These are phyloP conservation scores for Fusarium nodosum DNA, from an alignment of 2,329 filamentous ascomycete genomes.

Conservation along the genomic window DNA sequence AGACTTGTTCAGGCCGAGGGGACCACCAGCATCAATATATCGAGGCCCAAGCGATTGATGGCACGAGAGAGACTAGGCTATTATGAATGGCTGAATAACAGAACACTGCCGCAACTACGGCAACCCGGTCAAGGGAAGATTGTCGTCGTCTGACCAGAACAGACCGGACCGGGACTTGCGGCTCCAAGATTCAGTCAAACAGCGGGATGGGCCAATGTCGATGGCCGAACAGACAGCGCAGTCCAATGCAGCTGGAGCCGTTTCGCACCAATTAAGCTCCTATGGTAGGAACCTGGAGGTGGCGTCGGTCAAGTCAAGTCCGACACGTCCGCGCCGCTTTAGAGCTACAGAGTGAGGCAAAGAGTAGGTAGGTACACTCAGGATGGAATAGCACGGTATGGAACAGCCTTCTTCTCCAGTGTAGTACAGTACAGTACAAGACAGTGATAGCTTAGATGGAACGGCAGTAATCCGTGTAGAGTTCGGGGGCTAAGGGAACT, in stretches of 20 bases:
- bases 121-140: conserved; percentile 18
- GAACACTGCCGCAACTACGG: conserved; percentile 32
- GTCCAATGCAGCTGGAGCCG: conserved; percentile 13
- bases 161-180: conserved; percentile 29
- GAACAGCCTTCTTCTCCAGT: conserved; percentile 16
- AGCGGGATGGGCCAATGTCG: conserved; percentile 12
- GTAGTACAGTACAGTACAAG: conserved; percentile 22
- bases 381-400: conserved; percentile 12
- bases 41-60: conserved; percentile 26
- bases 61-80: conserved; percentile 2
- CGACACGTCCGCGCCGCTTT: conserved; percentile 37
- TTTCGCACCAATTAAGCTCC: conserved; percentile 25
- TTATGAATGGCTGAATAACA: conserved; percentile 23
- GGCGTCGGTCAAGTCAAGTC: conserved; percentile 33
- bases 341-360: conserved; percentile 18
- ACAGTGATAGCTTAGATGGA: not conserved
- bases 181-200: conserved; percentile 26
- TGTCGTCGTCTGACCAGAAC: conserved; percentile 20
- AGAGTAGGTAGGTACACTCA: not conserved
- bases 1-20: conserved; percentile 39
- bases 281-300: conserved; percentile 23
- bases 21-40: conserved; percentile 48
- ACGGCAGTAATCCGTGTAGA: conserved; percentile 2
- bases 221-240: conserved; percentile 5
- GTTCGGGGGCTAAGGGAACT: conserved; percentile 7